Base-by-base conservation (phyloP, 495 filamentous ascomycete species). In the Podospora pseudopauciseta region DNA sequence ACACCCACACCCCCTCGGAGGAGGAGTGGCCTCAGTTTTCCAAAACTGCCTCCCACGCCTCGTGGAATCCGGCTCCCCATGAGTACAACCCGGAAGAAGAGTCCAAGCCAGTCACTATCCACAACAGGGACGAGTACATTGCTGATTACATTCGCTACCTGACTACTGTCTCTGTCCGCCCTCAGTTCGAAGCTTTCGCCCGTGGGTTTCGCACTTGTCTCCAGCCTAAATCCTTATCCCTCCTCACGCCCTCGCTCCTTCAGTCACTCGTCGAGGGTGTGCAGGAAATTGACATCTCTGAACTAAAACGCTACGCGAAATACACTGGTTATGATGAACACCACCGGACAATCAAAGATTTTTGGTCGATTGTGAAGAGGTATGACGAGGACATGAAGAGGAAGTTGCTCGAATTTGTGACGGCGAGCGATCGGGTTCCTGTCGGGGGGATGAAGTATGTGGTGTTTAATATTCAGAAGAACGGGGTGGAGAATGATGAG, bases 131-230 rank as follows among this genome's bases (percentile, higher is more conserved):
- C 55, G 82, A 87, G 64, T 98, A 90, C 73, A 90, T 97, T 13
- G 84, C 83, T n/a, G 92, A 96, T 76, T 97, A 98, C 78, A 91
- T 96, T 70, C 86, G 85, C 65, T 96, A 91, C 85, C 83, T 98
- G 34, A 92, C 91, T 0, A 83, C 91, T 73, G 86, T 89, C 60
- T 93, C 92, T 4, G 85, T 98, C 59, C 78, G 81, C 0, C 86
- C 90, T 2, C 93, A 97, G 73, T 94, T 86, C 70, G 82, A 88
- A 53, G 92, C 94, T 4, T 97, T 97, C 76, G 81, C 85, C 6
- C 85, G 85, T 11, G 92, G 94, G n/a, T 96, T 97, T 81, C 87
- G 85, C 72, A 83, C 88, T 2, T 91, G 91, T 72, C 80, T 97
- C 49, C 85, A 91, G 69, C 84, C 82, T 3, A 87, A 88, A 30